A percentile compares a stretch with the other conserved stretches of the same genome.
Evolutionary conservation across 768 basidiomycete genomes (phyloP).

Genomic region (Floccularia luteovirens): DNA sequence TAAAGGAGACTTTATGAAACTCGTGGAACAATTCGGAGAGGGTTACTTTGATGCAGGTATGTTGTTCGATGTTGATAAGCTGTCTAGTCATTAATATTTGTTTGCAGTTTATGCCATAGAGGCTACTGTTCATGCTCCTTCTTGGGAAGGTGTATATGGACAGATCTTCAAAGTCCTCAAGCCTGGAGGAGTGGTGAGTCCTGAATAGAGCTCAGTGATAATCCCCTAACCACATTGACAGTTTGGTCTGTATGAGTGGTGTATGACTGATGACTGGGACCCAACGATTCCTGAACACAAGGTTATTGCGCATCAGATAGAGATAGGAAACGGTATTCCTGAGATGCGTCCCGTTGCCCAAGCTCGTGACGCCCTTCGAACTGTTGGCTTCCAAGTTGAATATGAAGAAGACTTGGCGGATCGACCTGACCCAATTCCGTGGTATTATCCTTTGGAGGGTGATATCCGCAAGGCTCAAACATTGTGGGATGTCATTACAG

Average conservation of each 20-base stretch:
- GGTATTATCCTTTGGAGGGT: conserved; percentile 98
- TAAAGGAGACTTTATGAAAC: conserved; percentile 96
- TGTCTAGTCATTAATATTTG: neutral
- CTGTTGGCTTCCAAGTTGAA: conserved; percentile 81
- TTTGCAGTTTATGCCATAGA: conserved; percentile 88
- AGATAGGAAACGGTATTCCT: conserved; percentile 94
- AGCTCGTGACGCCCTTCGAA: conserved; percentile 70
- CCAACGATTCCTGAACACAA: conserved; percentile 82
- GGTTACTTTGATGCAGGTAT: conserved; percentile 90
- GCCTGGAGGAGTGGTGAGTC: conserved; percentile 86
- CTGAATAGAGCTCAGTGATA: neutral
- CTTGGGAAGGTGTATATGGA: conserved; percentile 92
- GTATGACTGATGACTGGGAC: conserved; percentile 96
- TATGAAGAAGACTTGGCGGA: conserved; percentile 95
- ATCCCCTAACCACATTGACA: conserved; percentile 19
- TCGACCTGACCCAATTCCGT: conserved; percentile 66
- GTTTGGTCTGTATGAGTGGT: conserved; percentile 99
- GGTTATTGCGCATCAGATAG: conserved; percentile 83
- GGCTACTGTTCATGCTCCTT: conserved; percentile 94
- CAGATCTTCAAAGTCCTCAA: conserved; percentile 92
- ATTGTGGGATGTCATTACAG: conserved; percentile 81
- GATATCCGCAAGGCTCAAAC: conserved; percentile 92
- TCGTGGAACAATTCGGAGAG: conserved; percentile 86
- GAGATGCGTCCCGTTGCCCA: conserved; percentile 81
- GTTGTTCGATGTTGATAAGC: conserved; percentile 16